Percentiles rank a stretch among this genome's conserved stretches.
Evolutionary conservation across 495 filamentous ascomycete genomes (phyloP).

Genomic region (Podospora anserina): DNA sequence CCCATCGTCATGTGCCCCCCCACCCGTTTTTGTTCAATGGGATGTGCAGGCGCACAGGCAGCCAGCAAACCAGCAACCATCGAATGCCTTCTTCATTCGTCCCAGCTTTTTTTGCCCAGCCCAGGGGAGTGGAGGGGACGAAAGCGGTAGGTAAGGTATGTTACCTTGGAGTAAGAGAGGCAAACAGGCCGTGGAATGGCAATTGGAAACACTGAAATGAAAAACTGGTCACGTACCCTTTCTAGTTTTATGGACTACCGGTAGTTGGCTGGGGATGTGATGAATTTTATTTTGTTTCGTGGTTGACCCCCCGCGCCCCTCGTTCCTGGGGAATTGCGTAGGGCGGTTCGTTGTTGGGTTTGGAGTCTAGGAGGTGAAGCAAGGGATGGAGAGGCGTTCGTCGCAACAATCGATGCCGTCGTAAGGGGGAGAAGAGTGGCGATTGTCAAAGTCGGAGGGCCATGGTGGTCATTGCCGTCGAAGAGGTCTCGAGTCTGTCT

Average conservation of each 20-base stretch:
- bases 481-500: not conserved
- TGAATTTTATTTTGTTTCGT: not conserved
- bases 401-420: not conserved
- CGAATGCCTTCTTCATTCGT: not conserved
- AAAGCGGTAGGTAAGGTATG: conserved; percentile 12
- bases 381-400: conserved; percentile 13
- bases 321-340: conserved; percentile 6
- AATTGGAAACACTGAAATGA: not conserved
- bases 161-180: conserved; percentile 15
- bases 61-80: not conserved
- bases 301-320: not conserved
- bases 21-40: not conserved
- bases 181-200: not conserved
- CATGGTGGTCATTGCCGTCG: conserved; percentile 3
- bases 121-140: not conserved
- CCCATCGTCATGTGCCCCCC: conserved; percentile 10
- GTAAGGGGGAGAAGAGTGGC: not conserved
- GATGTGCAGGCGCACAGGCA: conserved; percentile 13
- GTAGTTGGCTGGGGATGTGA: not conserved
- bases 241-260: not conserved
- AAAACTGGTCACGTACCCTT: conserved; percentile 1
- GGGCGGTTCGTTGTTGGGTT: conserved; percentile 4
- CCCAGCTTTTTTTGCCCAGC: not conserved
- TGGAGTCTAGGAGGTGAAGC: not conserved
- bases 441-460: not conserved